Percentiles rank a stretch among this genome's conserved stretches.
phyloP scores from a whole-genome alignment of 2,329 filamentous ascomycete species.

The Cordyceps cateniannulata region DNA sequence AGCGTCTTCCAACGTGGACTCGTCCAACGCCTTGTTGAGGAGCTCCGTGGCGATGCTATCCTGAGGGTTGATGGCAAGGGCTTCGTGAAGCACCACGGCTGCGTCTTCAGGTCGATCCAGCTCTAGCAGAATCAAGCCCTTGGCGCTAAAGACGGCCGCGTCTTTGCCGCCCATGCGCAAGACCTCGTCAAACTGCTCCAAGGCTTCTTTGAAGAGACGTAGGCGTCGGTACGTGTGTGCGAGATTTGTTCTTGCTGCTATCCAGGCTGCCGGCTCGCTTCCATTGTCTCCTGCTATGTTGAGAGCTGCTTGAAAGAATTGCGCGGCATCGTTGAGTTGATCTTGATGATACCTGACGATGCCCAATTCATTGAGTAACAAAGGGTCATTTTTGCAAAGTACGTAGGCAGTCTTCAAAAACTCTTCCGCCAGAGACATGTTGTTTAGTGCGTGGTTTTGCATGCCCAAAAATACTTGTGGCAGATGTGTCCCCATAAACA shows the following conservation, averaged over 20 bases:
- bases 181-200: slow-evolving; percentile 81
- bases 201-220: slow-evolving; percentile 61
- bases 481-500: slow-evolving; percentile 95
- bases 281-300: slow-evolving; percentile 73
- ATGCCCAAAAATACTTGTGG: slow-evolving; percentile 95
- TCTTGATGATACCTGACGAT: slow-evolving; percentile 94
- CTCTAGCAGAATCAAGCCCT: slow-evolving; percentile 79
- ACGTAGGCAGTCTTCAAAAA: slow-evolving; percentile 86
- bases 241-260: slow-evolving; percentile 80
- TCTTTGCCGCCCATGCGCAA: slow-evolving; percentile 77
- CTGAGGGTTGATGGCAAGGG: slow-evolving; percentile 69
- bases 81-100: slow-evolving; percentile 76
- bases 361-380: slow-evolving; percentile 92
- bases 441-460: slow-evolving; percentile 95
- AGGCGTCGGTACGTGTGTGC: slow-evolving; percentile 78
- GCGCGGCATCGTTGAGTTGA: slow-evolving; percentile 65
- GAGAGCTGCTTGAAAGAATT: slow-evolving; percentile 72
- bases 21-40: slow-evolving; percentile 63
- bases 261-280: slow-evolving; percentile 74
- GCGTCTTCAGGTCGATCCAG: slow-evolving; percentile 69
- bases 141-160: slow-evolving; percentile 69
- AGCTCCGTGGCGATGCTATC: slow-evolving; percentile 77
- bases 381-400: slow-evolving; percentile 75
- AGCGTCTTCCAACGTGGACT: slow-evolving; percentile 44
- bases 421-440: slow-evolving; percentile 87